Evolutionary conservation across 495 filamentous ascomycete species (phyloP), one percentile per base, ranked within the genome.

Genomic region (Hypoxylon intermedium): DNA sequence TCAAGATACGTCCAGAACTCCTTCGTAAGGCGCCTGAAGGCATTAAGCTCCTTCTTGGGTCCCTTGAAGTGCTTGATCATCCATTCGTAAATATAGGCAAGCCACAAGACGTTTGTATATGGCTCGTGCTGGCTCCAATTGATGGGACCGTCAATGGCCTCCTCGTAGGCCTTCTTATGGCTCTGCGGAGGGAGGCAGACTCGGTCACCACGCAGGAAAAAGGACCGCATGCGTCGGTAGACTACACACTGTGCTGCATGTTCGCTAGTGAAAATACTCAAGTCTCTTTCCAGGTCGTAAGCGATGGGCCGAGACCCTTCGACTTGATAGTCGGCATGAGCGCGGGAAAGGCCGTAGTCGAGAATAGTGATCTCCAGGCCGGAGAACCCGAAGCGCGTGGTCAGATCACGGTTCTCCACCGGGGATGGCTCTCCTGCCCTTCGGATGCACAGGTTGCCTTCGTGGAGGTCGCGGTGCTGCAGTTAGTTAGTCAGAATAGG

Each of bases 281-380:
- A 72, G 54, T 85, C 82, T 24, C 72, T 68, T 50, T 85, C 82
- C 2, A 85, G 71, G 57, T 85, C 78, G 50, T 77, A 79, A 16
- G 73, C 77, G 1, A 81, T 68, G 16, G 69, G 62, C 19, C 21
- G 52, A 11, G 38, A 42, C 1, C 49, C 54, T 16, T 67, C 65
- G 41, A 69, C 44, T 3, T 74, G 70, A 23, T 56, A 23, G 23
- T 65, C 61, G 9, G 58, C 62, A 36, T 60, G 66, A 19, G 83
- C 89, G 13, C 92, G 85, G 0, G 90, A 95, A 31, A 96, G 83
- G 1, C 91, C 93, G 69, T 96, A 97, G 72, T 97, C 92, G 56
- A 97, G 90, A 21, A 97, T 83, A 0, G 92, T 96, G 6, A 90
- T 85, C 42, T 91, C 85, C 0, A 95, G 74, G 4, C 80, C 81